Evolutionary conservation across 805 yeast genomes (phyloP), one percentile per base, ranked within the genome.

Genomic region (Hanseniaspora clermontiae): DNA sequence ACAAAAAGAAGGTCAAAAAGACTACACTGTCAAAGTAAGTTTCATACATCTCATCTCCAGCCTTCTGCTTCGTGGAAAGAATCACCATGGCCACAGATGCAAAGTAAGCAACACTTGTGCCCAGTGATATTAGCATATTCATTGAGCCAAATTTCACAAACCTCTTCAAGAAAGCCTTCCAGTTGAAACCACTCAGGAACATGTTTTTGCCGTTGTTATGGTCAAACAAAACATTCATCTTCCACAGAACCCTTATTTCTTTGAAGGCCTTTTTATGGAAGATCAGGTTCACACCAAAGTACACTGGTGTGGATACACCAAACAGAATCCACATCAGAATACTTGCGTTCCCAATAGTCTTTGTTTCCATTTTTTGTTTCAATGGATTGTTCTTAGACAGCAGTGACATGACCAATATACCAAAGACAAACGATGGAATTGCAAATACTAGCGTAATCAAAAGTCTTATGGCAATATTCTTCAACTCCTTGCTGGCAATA

Each of bases 1-100:
- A 71, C 57, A 85, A 68, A 67, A 85, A 85, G 63, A 85, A 79
- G 0, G 89, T 77, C 60, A 85, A 71, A 63, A 85, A 85, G 3
- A 85, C 87, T 32, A 84, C 91, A 5, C 90, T 81, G 63, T 85
- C 95, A 64, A 85, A 85, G 62, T 83, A 85, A 0, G 86, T 81
- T 4, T 87, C 82, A 45, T 51, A 79, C 83, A 61, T 68, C 42
- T 58, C 58, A 50, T 48, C 39, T 37, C 62, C 50, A 82, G 76
- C 58, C 8, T 51, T 24, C 42, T 55, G 39, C 39, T 57, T 12
- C 38, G 56, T 27, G 77, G 75, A 38, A 78, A 64, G 72, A 12
- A 84, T 67, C 46, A 83, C 67, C 55, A 56, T 48, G 0, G 77
- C 81, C 43, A 85, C 74, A 63, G 87, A 81, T 5, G 87, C 78